Percentiles rank a stretch among this genome's conserved stretches.
phyloP scores from a whole-genome alignment of 2,329 filamentous ascomycete genomes.

The Purpureocillium lavendulum region DNA sequence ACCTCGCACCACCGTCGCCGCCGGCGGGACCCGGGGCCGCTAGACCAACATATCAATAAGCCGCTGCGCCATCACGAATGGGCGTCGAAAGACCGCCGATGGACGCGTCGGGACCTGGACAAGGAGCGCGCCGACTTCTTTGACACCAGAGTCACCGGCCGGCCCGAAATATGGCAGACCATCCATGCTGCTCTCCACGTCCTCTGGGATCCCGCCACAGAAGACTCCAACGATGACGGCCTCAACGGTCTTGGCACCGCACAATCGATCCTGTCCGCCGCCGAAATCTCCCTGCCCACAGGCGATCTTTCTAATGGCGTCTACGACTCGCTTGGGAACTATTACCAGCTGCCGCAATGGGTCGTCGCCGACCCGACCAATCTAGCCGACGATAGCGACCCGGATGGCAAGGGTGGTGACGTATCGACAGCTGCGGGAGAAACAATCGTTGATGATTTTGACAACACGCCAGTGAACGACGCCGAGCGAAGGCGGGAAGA shows the following conservation, averaged over 20 bases:
- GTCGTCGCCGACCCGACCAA: constrained; percentile 60
- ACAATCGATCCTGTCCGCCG: constrained; percentile 72
- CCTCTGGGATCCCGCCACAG: constrained; percentile 48
- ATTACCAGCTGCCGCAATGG: constrained; percentile 61
- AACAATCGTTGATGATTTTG: constrained; percentile 26
- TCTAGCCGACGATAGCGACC: constrained; percentile 29
- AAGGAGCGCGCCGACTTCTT: constrained; percentile 78
- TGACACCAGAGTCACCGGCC: constrained; percentile 76
- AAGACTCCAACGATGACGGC: constrained; percentile 26
- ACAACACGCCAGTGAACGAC: constrained; percentile 20
- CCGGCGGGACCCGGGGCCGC: constrained; percentile 29
- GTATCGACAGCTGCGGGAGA: constrained; percentile 30
- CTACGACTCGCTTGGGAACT: constrained; percentile 63
- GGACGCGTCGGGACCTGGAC: constrained; percentile 62
- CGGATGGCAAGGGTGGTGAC: constrained; percentile 16
- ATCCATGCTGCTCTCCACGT: constrained; percentile 60
- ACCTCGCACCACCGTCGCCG: constrained; percentile 17
- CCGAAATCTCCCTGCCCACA: constrained; percentile 65
- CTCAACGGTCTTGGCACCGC: constrained; percentile 52
- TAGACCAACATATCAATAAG: constrained; percentile 61
- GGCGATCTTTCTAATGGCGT: constrained; percentile 63
- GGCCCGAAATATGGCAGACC: constrained; percentile 72
- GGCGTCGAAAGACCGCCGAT: constrained; percentile 53
- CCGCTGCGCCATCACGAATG: constrained; percentile 60
- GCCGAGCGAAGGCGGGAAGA: constrained; percentile 38